Base-by-base conservation (phyloP, 2,329 filamentous ascomycete species). In the Monosporascus sp. region DNA sequence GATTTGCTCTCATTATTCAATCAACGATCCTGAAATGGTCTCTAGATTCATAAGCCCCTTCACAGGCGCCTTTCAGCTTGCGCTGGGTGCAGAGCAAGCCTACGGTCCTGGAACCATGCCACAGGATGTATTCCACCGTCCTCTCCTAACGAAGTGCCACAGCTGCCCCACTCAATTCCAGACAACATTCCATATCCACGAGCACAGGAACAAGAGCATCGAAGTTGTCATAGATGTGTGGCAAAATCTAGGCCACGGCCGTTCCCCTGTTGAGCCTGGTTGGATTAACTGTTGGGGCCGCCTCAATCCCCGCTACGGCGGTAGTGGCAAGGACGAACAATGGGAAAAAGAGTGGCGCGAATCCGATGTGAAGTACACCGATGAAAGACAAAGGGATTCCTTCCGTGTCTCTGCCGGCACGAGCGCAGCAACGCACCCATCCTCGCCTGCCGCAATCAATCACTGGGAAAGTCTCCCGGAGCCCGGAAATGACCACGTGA, bases 271-370 rank as follows among this genome's bases (percentile, higher is more conserved):
- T 19, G 9, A 24, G 3, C 41, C 52, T 37, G 55, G 55, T 38
- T 57, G 55, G 55, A 11, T 49, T 17, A 55, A 49, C 20, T 57
- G 55, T 31, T 57, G 55, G 55, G 55, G 55, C 14, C 43, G 38
- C 17, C 38, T 53, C 41, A 57, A 57, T 16, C 48, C 52, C 19
- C 55, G 55, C 2, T 48, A 52, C 37, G 14, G 38, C 45, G 19
- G 7, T 14, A 16, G 44, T 41, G 26, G 11, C n/a, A 20, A 17
- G 17, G 54, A 51, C 17, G 45, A 51, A 8, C 37, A 51, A 17
- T 44, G 46, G 27, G 26, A 40, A 19, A 26, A 17, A 14, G 22
- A 24, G 7, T 55, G 52, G 52, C 7, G 22, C 19, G 35, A 44
- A 9, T 52, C 49, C 14, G 38, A 31, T 5, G 49, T 51, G 11